Conservation (phyloP, 2,329 filamentous ascomycete species). For the Diplodia scrobiculata region DNA sequence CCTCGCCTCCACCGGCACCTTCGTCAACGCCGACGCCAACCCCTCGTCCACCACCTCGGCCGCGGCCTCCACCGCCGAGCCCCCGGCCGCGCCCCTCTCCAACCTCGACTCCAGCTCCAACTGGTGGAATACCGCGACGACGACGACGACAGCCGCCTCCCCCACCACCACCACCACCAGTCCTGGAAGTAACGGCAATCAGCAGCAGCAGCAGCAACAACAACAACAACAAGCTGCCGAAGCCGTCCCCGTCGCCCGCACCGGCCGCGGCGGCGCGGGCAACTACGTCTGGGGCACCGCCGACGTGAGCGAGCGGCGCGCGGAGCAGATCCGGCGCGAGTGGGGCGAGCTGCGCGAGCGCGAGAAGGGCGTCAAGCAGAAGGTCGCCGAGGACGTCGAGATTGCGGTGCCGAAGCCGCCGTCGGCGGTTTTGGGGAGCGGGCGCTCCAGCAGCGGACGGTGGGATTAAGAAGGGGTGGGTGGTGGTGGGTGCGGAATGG, state of each 20-base stretch:
- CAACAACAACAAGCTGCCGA: conserved; percentile 32
- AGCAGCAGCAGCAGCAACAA: no score
- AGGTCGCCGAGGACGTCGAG: conserved; percentile 48
- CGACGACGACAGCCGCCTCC: no score
- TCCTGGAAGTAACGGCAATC: no score
- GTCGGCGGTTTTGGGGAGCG: conserved; percentile 35
- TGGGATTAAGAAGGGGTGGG: neutral
- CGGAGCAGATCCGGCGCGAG: conserved; percentile 6
- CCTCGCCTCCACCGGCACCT: conserved; percentile 46
- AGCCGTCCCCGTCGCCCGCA: conserved; percentile 40
- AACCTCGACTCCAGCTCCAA: conserved; percentile 18
- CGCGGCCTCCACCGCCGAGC: conserved; percentile 20
- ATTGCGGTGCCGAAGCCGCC: conserved; percentile 46
- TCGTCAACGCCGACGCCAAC: conserved; percentile 32
- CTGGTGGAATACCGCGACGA: conserved; percentile 7
- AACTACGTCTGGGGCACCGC: conserved; percentile 47
- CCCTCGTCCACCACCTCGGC: neutral
- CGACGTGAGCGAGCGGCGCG: conserved; percentile 5
- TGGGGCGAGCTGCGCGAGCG: conserved; percentile 37
- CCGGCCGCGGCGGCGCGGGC: conserved; percentile 52
- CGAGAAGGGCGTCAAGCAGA: conserved; percentile 37
- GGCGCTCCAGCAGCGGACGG: neutral
- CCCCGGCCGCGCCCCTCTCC: conserved; percentile 28
- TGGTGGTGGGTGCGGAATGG: neutral
- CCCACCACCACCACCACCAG: neutral